Evolutionary conservation across 805 yeast genomes (phyloP), one percentile per base, ranked within the genome.

Genomic region (Ascoidea tarda): DNA sequence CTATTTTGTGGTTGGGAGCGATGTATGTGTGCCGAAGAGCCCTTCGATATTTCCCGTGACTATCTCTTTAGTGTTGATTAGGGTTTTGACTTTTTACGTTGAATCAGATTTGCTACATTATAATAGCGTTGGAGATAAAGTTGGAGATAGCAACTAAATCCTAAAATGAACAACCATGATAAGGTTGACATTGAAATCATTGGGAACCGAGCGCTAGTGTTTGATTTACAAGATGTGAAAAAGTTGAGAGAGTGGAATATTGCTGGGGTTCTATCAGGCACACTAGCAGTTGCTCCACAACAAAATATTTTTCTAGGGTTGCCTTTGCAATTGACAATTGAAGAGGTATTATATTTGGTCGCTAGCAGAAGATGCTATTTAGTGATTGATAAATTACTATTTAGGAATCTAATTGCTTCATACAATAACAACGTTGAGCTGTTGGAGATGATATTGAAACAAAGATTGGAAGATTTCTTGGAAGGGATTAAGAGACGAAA

Each of bases 211-310:
- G 54, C 82, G 0, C 63, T 85, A 42, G 69, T 89, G 5, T 89
- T 84, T 61, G 75, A 77, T 53, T 58, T 83, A 1, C 74, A 73
- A 0, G 76, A 73, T 50, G 71, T 86, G 50, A 73, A 74, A 58
- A 52, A 52, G 28, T 70, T 89, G 5, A 70, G 97, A 28, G 70
- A 71, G 2, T 66, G 76, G 47, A 87, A 87, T 12, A 74, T 93
- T 1, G 73, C 81, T 28, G 99, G 99, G 0, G 78, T 83, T 1
- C 69, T 91, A 14, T 68, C 78, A 0, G 99, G 99, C 0, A 85
- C 96, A 0, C 68, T 93, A 33, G 86, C 96, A 0, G 74, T 80
- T 49, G 88, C 90, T n/a, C 93, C 97, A 1, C 99, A 93, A 64
- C 99, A 91, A 62, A 89, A 88, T 61, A 72, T 82, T n/a, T 84